Evolutionary conservation across 2,329 filamentous ascomycete species (phyloP), one percentile per base, ranked within the genome.

Genomic region (Talaromyces sp.): DNA sequence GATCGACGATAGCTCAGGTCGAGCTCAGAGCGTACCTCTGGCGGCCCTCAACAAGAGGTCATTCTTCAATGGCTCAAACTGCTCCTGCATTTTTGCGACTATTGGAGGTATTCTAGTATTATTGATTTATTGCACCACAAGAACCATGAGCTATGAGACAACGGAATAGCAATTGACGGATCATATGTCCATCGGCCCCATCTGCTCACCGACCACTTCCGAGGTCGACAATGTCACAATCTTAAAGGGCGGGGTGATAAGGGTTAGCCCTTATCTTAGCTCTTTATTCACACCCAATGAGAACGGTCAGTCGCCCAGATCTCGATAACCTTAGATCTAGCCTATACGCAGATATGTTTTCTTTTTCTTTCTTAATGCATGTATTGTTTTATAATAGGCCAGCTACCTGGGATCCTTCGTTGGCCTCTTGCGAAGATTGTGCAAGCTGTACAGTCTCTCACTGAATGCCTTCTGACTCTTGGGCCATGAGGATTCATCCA

Each of bases 11-110:
- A 38, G 53, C 31, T 56, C 31, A 38, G 17, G 22, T 13, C 11
- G 25, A 36, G 51, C 51, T 54, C 17, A n/a, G 27, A 3, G 11
- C n/a, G 11, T 56, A 96, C 93, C 95, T 85, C 91, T 88, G 70
- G 95, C 95, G 72, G 94, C 91, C 76, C 95, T 88, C 66, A 99
- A 83, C 75, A 99, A 85, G 72, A 98, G 83, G 76, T 99, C 94
- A 79, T 99, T 99, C 81, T 96, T 88, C 77, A 98, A 81, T 65
- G 93, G 91, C 73, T 89, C 88, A 73, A 97, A 97, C 72, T 88
- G 80, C 72, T 87, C 83, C 68, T 83, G 81, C 90, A 92, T 93
- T 70, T 72, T 84, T 49, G 36, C 19, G 27, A 31, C 5, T 34
- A 34, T 19, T 19, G 6, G 19, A 31, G 27, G 7, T 34, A 8